Evolutionary conservation across 192 early-diverging fungal species (phyloP), one percentile per base, ranked within the genome.

Genomic region (Entophlyctis luteolus): DNA sequence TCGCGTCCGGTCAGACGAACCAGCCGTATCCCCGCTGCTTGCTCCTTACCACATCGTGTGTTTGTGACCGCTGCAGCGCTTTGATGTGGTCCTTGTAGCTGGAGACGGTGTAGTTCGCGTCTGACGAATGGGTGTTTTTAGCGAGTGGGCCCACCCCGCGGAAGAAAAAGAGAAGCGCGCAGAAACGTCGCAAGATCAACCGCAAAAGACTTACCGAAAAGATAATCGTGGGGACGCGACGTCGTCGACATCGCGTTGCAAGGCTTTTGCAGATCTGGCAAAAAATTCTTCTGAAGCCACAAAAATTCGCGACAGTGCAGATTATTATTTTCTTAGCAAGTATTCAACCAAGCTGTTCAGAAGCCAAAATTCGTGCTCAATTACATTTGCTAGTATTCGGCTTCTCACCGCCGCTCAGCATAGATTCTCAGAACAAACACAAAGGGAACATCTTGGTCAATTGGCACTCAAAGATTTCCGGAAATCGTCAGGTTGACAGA

Each of bases 101-200:
- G 20, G 84, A 75, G 18, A 86, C 84, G 22, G 84, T 83, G 39
- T 81, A 84, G 52, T 74, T 80, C 27, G 70, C 56, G 58, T 86
- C 84, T 84, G 67, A 23, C 34, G 39, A 52, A 28, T 20, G 6
- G 6, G 49, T 20, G 23, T 23, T 20, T 8, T 12, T 25, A 52
- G 14, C 6, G 22, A 12, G 49, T 52, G 23, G 12, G 12, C 16
- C 27, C 52, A 54, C 16, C 52, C 29, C 25, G 16, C 37, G 56
- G 22, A 58, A 33, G 22, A 5, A 10, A 5, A 4, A 28, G 56
- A 35, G 4, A 10, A 58, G 25, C 29, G 22, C 22, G 22, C 25
- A 12, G 18, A 22, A 18, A 12, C 27, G 10, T 12, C 22, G 18
- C 25, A 14, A 14, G 52, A 25, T 22, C 10, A 8, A 25, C 8